Base-by-base conservation (phyloP, 495 filamentous ascomycete genomes). In the Letharia columbiana region DNA sequence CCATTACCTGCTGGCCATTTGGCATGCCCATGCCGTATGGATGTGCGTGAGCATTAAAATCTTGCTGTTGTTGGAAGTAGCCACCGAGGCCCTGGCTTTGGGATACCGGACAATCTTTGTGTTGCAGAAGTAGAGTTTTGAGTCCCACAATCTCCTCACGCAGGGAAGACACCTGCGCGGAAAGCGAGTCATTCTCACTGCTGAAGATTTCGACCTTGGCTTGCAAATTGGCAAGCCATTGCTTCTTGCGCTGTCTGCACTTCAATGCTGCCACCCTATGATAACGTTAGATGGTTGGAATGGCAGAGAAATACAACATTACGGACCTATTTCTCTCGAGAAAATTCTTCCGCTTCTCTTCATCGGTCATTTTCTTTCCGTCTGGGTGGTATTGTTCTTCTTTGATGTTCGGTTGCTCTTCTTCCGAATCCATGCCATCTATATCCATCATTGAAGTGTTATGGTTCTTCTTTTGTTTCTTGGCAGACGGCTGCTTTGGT, bases 341-440 rank as follows among this genome's bases (percentile, higher is more conserved):
- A 77, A 98, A 98, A 72, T 98, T 98, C 79, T 94, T 96, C 49
- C 94, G 79, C 81, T 98, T 98, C 77, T 98, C 94, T 73, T 98
- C 94, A 69, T 98, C 94, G 17, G 94, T 98, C 95, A 98, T 97
- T 79, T 98, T 98, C 80, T 87, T 89, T 50, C 76, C 76, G 72
- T 77, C 64, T 58, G 75, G 59, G 57, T 71, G 57, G 45, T 62
- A 66, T 69, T 79, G 71, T 67, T 80, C 76, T 73, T 80, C 72
- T 59, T 84, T 80, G 13, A 80, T 81, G 63, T 85, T 83, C 12
- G 82, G 80, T 37, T 87, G 76, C n/a, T 79, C 77, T 11, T 83
- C 81, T 11, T 82, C 83, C 1, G 82, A 80, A 54, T 87, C 81
- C 45, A 79, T 81, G 62, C 82, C 79, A 44, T 83, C 80, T 13